Percentiles rank a stretch among this genome's conserved stretches.
Conservation (phyloP, 495 filamentous ascomycete genomes). For the Astrothelium macrocarpum region DNA sequence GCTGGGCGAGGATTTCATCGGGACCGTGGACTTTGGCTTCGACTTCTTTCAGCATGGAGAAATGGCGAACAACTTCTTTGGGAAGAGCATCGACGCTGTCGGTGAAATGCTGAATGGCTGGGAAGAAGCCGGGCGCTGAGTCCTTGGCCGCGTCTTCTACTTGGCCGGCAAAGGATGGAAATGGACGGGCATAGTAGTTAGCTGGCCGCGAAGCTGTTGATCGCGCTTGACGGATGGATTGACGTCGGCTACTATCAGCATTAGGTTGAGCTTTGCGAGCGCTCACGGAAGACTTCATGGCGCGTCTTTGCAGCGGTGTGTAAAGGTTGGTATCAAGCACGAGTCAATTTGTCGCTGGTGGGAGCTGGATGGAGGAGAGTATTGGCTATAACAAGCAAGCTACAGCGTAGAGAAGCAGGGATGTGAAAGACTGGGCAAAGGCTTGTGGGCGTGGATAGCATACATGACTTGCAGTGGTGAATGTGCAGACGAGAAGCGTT, state of each 20-base stretch:
- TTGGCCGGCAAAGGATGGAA: constrained; percentile 37
- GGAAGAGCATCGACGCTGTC: constrained; percentile 88
- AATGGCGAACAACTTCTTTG: constrained; percentile 87
- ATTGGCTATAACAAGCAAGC: not conserved
- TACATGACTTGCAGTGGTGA: not conserved
- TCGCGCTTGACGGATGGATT: constrained; percentile 25
- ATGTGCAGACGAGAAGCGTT: too few species aligned
- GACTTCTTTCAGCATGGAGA: constrained; percentile 89
- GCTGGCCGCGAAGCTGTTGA: constrained; percentile 50
- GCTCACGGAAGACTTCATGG: not conserved
- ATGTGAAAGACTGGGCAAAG: not conserved
- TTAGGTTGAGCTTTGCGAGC: not conserved
- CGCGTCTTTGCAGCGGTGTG: not conserved
- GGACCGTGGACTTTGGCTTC: constrained; percentile 85
- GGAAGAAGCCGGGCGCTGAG: constrained; percentile 62
- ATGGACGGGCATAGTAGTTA: constrained; percentile 46
- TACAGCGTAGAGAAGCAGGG: not conserved
- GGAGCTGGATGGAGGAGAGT: not conserved
- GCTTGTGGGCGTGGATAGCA: not conserved
- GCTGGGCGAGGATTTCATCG: constrained; percentile 58
- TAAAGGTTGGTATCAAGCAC: not conserved
- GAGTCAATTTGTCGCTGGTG: not conserved
- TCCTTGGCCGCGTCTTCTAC: constrained; percentile 25
- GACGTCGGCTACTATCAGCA: not conserved
- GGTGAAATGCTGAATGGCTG: constrained; percentile 87